phyloP scores from a whole-genome alignment of 345 rosid genomes.

The Eucalyptus decipiens region DNA sequence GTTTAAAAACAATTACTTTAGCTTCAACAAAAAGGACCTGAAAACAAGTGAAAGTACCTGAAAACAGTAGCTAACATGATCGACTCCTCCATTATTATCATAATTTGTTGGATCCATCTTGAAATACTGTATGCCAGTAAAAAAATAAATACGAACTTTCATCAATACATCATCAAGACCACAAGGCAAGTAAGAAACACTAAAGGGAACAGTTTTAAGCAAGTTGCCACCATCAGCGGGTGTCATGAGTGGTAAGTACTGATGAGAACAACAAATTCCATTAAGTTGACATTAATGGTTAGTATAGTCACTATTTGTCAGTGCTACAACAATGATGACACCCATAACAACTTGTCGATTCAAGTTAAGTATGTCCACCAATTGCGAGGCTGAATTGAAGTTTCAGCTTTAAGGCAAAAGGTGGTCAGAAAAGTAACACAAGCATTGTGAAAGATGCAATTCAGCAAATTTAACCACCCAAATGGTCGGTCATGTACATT shows the following conservation, averaged over 20 bases:
- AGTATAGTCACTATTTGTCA: not conserved
- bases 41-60: slow-evolving; percentile 38
- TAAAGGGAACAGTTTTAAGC: not conserved
- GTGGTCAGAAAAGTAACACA: not conserved
- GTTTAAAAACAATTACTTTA: not conserved
- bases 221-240: not conserved
- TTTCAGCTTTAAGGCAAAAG: not conserved
- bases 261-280: not conserved
- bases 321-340: not conserved
- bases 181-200: not conserved
- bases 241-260: not conserved
- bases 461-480: not conserved
- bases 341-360: not conserved
- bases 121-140: slow-evolving; percentile 47
- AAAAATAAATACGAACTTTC: not conserved
- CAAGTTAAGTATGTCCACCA: not conserved
- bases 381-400: not conserved
- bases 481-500: not conserved
- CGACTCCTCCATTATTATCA: slow-evolving; percentile 66
- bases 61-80: slow-evolving; percentile 79
- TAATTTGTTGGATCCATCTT: slow-evolving; percentile 71
- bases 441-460: not conserved
- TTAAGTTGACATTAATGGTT: not conserved
- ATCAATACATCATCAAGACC: not conserved
- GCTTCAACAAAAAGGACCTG: not conserved